Percentiles rank a stretch among this genome's conserved stretches.
Conservation (phyloP, 495 filamentous ascomycete species). For the Cetradonia linearis region DNA sequence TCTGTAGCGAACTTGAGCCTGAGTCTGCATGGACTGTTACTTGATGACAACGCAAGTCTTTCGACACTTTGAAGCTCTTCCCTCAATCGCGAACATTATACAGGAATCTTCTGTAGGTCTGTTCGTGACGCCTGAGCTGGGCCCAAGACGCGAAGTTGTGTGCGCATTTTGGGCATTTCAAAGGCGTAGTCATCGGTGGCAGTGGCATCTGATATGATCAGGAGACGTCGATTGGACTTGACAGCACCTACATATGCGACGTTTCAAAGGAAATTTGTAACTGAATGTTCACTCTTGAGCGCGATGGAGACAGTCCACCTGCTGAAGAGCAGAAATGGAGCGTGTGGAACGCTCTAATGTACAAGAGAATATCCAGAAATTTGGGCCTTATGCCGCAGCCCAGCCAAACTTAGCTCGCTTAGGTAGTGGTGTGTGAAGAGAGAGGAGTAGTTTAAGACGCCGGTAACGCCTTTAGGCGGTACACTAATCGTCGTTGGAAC, state of each 20-base stretch:
- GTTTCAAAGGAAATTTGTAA: neutral
- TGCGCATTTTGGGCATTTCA: neutral
- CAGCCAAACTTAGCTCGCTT: neutral
- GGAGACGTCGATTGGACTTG: neutral
- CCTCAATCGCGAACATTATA: neutral
- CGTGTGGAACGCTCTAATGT: neutral
- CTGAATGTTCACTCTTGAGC: neutral
- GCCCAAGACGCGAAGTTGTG: neutral
- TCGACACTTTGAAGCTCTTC: neutral
- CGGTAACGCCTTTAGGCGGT: neutral
- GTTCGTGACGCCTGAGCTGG: neutral
- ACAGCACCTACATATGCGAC: neutral
- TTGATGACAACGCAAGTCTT: neutral
- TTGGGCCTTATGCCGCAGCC: neutral
- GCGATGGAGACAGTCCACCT: neutral
- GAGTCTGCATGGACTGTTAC: neutral
- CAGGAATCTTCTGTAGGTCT: neutral
- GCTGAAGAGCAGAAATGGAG: neutral
- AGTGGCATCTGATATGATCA: neutral
- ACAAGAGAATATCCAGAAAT: neutral
- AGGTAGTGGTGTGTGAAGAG: neutral
- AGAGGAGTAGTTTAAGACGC: neutral
- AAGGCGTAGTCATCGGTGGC: neutral
- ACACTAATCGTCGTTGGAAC: too few species aligned
- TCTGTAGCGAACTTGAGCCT: neutral